phyloP scores from a whole-genome alignment of 305 asterid species.

The Fraxinus greggii region DNA sequence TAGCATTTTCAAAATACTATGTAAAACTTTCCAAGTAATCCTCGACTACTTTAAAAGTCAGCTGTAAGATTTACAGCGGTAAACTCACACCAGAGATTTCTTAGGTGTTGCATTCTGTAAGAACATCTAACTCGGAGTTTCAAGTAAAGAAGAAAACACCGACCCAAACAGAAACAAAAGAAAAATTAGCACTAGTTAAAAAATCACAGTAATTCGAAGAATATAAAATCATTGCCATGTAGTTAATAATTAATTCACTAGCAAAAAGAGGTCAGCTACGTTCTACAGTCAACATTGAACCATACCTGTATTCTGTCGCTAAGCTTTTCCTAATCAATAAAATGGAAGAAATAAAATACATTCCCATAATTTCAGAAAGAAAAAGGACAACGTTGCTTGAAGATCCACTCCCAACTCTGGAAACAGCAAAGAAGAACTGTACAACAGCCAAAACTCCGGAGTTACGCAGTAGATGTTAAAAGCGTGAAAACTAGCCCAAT shows the following conservation, averaged over 20 bases:
- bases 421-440: slow-evolving; percentile 96
- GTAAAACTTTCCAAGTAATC: not conserved
- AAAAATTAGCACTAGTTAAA: not conserved
- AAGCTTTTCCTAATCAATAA: slow-evolving; percentile 90
- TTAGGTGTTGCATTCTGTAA: not conserved
- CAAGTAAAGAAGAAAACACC: not conserved
- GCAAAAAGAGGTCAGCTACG: not conserved
- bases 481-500: not conserved
- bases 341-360: slow-evolving; percentile 93
- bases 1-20: not conserved
- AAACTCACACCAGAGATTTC: not conserved
- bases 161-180: not conserved
- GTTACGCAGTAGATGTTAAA: slow-evolving; percentile 20
- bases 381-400: slow-evolving; percentile 95
- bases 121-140: not conserved
- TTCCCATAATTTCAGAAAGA: slow-evolving; percentile 98
- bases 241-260: not conserved
- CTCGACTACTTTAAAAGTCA: not conserved
- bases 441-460: slow-evolving; percentile 15
- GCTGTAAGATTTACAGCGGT: not conserved
- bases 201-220: not conserved
- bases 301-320: slow-evolving; percentile 89
- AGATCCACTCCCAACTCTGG: slow-evolving; percentile 98
- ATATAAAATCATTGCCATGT: not conserved
- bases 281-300: not conserved